These are phyloP conservation scores for Dittrichia graveolens DNA, from an alignment of 129 eudicot species.

Conservation along the genomic window DNA sequence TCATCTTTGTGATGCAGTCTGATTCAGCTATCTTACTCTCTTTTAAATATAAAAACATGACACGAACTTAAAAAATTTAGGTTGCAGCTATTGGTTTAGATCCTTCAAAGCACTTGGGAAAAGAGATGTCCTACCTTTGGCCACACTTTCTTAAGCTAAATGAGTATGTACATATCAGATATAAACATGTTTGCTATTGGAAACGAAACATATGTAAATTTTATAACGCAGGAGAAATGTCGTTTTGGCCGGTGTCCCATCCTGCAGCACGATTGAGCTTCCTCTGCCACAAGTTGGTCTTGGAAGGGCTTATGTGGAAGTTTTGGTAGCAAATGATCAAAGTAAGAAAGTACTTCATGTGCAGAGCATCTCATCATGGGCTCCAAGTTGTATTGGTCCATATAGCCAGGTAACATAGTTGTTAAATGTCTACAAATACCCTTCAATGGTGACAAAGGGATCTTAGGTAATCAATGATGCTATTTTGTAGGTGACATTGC, in stretches of 20 bases:
- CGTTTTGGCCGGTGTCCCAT: conserved; percentile 90
- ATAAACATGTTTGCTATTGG: conserved; percentile 77
- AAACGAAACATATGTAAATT: conserved; percentile 77
- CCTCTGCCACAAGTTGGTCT: conserved; percentile 72
- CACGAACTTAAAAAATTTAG: conserved; percentile 34
- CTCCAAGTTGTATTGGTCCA: conserved; percentile 98
- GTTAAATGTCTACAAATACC: conserved; percentile 18
- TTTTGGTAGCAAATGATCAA: conserved; percentile 70
- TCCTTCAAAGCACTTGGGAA: conserved; percentile 93
- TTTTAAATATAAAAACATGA: background rate
- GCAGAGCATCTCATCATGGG: conserved; percentile 95
- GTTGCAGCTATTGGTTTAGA: conserved; percentile 95
- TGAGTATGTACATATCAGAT: conserved; percentile 80
- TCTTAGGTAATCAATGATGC: background rate
- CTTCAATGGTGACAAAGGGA: conserved; percentile 6
- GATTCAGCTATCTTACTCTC: background rate
- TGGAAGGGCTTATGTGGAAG: conserved; percentile 80
- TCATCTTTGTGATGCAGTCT: background rate
- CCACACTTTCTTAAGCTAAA: conserved; percentile 78
- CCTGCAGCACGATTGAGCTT: conserved; percentile 86
- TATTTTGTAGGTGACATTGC: conserved; percentile 78
- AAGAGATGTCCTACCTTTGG: conserved; percentile 64
- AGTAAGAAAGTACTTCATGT: conserved; percentile 87
- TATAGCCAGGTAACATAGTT: conserved; percentile 75
- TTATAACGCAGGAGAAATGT: conserved; percentile 89